A percentile compares a stretch with the other conserved stretches of the same genome.
These are phyloP conservation scores for Botrytis porri DNA, from an alignment of 2,329 filamentous ascomycete species.

Conservation along the genomic window DNA sequence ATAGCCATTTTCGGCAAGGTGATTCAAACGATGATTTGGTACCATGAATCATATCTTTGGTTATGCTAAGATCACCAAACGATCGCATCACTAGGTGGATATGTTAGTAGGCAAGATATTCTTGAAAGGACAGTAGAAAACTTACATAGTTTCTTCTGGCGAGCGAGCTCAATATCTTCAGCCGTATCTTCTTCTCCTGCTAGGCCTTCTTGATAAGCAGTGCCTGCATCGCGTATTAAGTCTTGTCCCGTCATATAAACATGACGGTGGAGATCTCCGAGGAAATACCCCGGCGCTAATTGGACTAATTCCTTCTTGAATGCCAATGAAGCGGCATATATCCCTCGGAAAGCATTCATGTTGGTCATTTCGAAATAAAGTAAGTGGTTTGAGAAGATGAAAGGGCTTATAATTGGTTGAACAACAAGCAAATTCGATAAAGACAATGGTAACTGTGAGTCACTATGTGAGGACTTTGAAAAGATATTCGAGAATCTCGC, in stretches of 20 bases:
- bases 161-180: neutral
- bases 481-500: neutral
- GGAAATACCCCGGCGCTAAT: neutral
- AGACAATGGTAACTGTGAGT: neutral
- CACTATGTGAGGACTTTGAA: neutral
- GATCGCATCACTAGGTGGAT: neutral
- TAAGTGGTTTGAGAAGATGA: fast-evolving
- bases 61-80: neutral
- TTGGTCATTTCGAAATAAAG: neutral
- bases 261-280: neutral
- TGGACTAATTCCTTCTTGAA: neutral
- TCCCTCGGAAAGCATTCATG: neutral
- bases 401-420: too few relatives aligned
- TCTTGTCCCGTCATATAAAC: neutral
- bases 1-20: neutral
- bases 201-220: neutral
- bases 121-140: fast-evolving
- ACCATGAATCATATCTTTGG: too few relatives aligned
- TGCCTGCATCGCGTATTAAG: neutral
- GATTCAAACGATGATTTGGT: neutral
- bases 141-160: neutral
- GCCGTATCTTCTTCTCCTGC: neutral
- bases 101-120: neutral
- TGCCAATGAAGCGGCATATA: neutral
- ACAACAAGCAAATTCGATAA: neutral